Percentiles rank a stretch among this genome's conserved stretches.
These are phyloP conservation scores for Brassica incana DNA, from an alignment of 345 rosid species.

Conservation along the genomic window DNA sequence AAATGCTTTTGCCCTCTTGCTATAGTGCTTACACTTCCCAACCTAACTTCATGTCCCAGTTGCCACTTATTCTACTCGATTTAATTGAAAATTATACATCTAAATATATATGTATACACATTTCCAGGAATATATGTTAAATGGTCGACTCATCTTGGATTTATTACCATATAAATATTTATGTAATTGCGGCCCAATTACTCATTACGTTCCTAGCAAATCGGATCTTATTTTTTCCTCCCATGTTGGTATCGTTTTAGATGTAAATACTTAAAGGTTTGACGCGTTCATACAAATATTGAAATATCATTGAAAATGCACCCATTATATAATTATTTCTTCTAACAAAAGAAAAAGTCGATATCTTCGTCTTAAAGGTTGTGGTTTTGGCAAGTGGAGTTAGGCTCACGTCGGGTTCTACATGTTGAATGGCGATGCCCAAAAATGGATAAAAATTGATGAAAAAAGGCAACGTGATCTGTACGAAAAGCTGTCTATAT, in stretches of 20 bases:
- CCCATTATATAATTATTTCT: neutral
- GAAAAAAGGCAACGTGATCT: neutral
- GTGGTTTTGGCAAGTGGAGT: neutral
- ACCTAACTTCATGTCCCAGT: constrained; percentile 32
- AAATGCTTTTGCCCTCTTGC: constrained; percentile 31
- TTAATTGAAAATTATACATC: constrained; percentile 2
- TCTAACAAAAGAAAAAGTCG: neutral
- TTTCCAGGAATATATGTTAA: constrained; percentile 8
- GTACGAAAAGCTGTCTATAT: neutral
- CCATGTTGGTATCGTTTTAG: neutral
- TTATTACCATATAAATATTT: neutral
- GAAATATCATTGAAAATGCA: neutral
- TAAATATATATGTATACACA: neutral
- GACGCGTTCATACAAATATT: neutral
- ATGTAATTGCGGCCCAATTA: neutral
- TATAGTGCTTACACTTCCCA: constrained; percentile 4
- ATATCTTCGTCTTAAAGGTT: neutral
- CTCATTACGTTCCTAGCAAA: neutral
- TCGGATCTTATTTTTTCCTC: too few species aligned
- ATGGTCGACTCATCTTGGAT: constrained; percentile 8
- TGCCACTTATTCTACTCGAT: constrained; percentile 6
- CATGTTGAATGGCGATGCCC: constrained; percentile 1
- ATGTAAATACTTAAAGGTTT: too few species aligned
- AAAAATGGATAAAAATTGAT: neutral
- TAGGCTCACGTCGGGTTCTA: constrained; percentile 1